Percentiles rank a stretch among this genome's conserved stretches.
These are phyloP conservation scores for Elongisporangium senticosum DNA, from an alignment of 352 stramenopile species.

Conservation along the genomic window DNA sequence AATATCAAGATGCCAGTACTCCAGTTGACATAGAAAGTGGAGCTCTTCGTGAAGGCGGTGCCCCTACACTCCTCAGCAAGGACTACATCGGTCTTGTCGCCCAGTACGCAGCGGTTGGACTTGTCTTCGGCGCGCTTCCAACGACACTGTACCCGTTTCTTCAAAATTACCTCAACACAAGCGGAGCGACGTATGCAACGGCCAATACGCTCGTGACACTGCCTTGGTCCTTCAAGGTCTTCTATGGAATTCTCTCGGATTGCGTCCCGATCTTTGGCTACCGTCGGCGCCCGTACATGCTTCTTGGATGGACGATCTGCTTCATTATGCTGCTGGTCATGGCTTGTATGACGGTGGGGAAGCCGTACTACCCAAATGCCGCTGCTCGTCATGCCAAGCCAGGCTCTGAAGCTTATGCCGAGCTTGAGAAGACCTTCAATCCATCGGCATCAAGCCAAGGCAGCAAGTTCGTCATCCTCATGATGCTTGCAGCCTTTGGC, in stretches of 20 bases:
- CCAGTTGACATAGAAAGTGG: constrained; percentile 14
- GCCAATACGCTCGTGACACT: constrained; percentile 26
- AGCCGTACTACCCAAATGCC: constrained; percentile 25
- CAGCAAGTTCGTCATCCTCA: constrained; percentile 26
- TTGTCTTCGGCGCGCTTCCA: constrained; percentile 31
- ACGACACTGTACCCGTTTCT: constrained; percentile 37
- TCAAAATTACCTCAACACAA: constrained; percentile 31
- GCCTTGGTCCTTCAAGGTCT: constrained; percentile 33
- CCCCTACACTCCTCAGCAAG: constrained; percentile 16
- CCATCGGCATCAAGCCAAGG: constrained; percentile 7
- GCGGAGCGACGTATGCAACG: constrained; percentile 24
- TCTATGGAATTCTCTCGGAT: constrained; percentile 31
- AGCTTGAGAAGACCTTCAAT: constrained; percentile 12
- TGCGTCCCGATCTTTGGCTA: constrained; percentile 37
- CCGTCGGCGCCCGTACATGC: constrained; percentile 35
- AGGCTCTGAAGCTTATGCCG: constrained; percentile 3
- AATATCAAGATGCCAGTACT: constrained; percentile 13
- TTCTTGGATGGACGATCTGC: constrained; percentile 31
- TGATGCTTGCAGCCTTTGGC: constrained; percentile 22
- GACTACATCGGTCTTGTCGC: constrained; percentile 29
- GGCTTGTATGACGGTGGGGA: constrained; percentile 8
- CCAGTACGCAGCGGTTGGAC: constrained; percentile 31
- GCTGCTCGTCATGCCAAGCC: constrained; percentile 1
- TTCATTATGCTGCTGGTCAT: constrained; percentile 23
- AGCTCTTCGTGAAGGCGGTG: constrained; percentile 19